phyloP scores from a whole-genome alignment of 139 green algal species.

The Auxenochlorella pyrenoidosa region DNA sequence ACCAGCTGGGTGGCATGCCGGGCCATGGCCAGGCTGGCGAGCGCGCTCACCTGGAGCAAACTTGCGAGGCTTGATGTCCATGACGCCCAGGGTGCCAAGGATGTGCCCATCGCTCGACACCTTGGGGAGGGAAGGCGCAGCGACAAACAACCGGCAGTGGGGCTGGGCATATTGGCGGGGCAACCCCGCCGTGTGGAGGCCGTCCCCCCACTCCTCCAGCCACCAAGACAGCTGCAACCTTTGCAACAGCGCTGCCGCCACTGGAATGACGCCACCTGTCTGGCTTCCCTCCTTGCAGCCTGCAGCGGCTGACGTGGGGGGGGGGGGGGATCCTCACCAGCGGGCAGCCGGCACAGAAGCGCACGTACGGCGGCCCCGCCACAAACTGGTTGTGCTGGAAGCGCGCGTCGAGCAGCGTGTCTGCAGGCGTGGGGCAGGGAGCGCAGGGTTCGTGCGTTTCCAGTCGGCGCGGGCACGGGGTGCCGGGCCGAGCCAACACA shows the following conservation, averaged over 20 bases:
- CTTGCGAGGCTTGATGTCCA: conserved; percentile 22
- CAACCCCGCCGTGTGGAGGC: no score
- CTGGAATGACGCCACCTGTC: no score
- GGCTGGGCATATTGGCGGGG: no score
- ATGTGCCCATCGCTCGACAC: conserved; percentile 24
- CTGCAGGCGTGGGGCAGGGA: not conserved
- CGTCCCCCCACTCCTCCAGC: no score
- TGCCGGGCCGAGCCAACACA: no score
- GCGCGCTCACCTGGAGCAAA: conserved; percentile 4
- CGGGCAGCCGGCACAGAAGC: not conserved
- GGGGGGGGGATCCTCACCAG: not conserved
- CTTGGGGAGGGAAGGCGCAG: not conserved
- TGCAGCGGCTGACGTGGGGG: no score
- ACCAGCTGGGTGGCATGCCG: no score
- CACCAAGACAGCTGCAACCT: no score
- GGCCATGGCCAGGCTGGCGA: not conserved
- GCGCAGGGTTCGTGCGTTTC: no score
- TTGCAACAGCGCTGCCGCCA: no score
- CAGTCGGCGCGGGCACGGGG: not conserved
- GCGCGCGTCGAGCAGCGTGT: conserved; percentile 19
- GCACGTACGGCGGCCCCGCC: not conserved
- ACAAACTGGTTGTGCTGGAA: conserved; percentile 16
- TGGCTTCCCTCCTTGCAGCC: no score
- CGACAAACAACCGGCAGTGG: not conserved
- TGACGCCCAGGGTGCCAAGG: conserved; percentile 3